These are phyloP conservation scores for Mortierella sp. DNA, from an alignment of 371 early-diverging fungal genomes.

Conservation along the genomic window DNA sequence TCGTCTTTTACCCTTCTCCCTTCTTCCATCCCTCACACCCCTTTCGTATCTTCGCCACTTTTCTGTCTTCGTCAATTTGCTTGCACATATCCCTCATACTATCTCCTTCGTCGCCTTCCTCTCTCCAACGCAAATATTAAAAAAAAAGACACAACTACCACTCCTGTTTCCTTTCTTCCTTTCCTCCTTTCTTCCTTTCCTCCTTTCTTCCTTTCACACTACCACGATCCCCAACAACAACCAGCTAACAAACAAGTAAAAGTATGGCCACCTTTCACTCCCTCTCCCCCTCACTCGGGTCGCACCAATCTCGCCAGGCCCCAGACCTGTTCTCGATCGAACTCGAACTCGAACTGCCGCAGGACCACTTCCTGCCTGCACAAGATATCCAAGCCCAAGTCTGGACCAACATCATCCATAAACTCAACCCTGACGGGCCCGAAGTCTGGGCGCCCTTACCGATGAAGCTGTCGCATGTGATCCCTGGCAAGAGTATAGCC, in stretches of 20 bases:
- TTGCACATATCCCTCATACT: too few species aligned
- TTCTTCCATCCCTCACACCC: not conserved
- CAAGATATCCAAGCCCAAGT: constrained; percentile 45
- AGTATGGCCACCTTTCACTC: constrained; percentile 51
- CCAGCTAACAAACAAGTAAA: not conserved
- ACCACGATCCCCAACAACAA: constrained; percentile 5
- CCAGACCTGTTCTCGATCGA: constrained; percentile 44
- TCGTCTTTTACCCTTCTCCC: not conserved
- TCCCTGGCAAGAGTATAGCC: constrained; percentile 34
- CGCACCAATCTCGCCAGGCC: constrained; percentile 33
- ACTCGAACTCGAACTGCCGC: constrained; percentile 34
- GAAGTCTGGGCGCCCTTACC: constrained; percentile 44
- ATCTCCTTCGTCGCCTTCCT: not conserved
- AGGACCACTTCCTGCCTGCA: constrained; percentile 51
- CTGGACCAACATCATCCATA: constrained; percentile 54
- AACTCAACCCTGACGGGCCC: constrained; percentile 47
- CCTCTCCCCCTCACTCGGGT: constrained; percentile 40
- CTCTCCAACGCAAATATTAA: not conserved
- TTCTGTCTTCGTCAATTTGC: not conserved
- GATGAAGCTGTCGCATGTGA: constrained; percentile 45
- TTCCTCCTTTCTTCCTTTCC: not conserved
- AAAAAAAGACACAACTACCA: not conserved
- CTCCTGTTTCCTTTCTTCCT: not conserved
- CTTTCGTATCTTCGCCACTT: not conserved
- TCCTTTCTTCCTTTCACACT: not conserved